phyloP scores from a whole-genome alignment of 192 early-diverging fungal species.

The Podila verticillata region DNA sequence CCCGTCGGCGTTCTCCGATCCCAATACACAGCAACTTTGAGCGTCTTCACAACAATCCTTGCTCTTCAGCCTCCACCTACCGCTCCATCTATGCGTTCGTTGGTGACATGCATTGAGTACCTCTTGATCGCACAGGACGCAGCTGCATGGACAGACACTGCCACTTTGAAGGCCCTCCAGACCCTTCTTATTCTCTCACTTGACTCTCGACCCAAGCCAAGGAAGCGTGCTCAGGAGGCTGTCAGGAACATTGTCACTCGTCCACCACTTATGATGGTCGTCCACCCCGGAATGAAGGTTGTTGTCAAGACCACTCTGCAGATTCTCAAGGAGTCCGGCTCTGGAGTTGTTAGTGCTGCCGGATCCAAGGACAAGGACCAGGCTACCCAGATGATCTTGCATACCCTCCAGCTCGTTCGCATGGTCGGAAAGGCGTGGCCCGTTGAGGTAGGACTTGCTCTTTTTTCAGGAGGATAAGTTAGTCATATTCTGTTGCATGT shows the following conservation, averaged over 20 bases:
- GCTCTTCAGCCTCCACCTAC: conserved; percentile 73
- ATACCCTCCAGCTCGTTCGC: conserved; percentile 46
- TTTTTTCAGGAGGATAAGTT: background rate
- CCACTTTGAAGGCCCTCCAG: conserved; percentile 75
- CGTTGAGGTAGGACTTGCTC: conserved; percentile 20
- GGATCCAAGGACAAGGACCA: conserved; percentile 50
- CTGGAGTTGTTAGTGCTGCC: conserved; percentile 40
- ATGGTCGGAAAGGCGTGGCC: conserved; percentile 54
- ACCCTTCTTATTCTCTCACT: conserved; percentile 80
- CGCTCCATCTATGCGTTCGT: conserved; percentile 77
- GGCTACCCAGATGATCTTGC: conserved; percentile 49
- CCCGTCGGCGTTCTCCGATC: conserved; percentile 64
- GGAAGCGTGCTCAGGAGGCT: conserved; percentile 89
- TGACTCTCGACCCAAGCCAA: conserved; percentile 83
- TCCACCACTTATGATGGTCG: conserved; percentile 66
- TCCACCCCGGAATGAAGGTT: conserved; percentile 41
- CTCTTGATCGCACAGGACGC: conserved; percentile 84
- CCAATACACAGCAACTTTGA: conserved; percentile 69
- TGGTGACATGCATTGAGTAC: conserved; percentile 81
- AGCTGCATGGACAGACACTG: conserved; percentile 73
- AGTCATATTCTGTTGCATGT: too few species aligned
- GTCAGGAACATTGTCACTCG: conserved; percentile 71
- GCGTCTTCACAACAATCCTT: conserved; percentile 70
- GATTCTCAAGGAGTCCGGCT: conserved; percentile 50
- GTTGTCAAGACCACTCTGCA: conserved; percentile 46